These are phyloP conservation scores for Blastocystis sp. DNA, from an alignment of 352 stramenopile genomes.

Conservation along the genomic window DNA sequence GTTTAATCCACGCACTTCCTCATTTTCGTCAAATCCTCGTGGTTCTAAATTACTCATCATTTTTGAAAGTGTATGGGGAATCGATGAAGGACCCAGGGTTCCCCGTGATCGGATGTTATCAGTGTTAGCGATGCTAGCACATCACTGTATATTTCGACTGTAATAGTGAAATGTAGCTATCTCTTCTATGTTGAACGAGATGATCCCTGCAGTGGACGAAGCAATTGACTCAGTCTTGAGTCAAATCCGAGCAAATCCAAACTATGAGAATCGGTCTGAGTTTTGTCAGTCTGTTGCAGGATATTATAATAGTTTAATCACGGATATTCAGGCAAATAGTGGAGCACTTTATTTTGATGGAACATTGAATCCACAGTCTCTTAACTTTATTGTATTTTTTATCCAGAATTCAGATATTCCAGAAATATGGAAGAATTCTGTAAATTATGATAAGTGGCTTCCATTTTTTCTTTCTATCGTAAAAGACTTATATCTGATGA, in stretches of 20 bases:
- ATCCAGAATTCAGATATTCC: neutral
- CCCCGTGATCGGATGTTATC: neutral
- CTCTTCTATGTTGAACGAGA: neutral
- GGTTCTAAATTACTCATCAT: neutral
- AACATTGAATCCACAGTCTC: neutral
- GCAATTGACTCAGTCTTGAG: neutral
- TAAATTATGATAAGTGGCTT: slow-evolving; percentile 1
- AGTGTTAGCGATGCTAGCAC: neutral
- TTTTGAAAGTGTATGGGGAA: slow-evolving; percentile 3
- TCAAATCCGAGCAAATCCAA: neutral
- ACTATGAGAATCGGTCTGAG: neutral
- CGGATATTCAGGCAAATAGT: neutral
- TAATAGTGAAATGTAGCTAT: neutral
- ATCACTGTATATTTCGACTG: neutral
- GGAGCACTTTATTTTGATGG: neutral
- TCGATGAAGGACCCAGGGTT: neutral
- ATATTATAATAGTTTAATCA: neutral
- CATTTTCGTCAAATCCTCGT: neutral
- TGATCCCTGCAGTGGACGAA: neutral
- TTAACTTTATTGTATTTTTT: slow-evolving; percentile 1
- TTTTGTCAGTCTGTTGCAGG: neutral
- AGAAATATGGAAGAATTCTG: neutral
- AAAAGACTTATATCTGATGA: neutral
- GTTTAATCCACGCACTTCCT: neutral
- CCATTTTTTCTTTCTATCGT: slow-evolving; percentile 14